phyloP scores from a whole-genome alignment of 768 basidiomycete genomes.

The Pulveroboletus sp. region DNA sequence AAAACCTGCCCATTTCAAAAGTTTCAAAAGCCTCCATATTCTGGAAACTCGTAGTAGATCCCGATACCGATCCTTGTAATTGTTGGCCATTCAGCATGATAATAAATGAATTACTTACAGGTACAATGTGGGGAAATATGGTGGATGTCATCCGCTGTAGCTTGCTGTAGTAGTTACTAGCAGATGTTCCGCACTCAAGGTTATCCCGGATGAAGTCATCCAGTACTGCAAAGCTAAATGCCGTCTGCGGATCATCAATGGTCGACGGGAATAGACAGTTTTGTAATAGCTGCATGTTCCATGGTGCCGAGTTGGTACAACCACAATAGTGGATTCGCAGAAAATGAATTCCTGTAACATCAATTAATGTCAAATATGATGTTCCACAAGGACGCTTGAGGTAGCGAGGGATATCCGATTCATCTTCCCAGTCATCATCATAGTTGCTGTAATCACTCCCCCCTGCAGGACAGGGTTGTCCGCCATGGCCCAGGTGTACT shows the following conservation, averaged over 20 bases:
- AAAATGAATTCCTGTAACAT: too few species aligned
- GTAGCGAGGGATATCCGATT: too few species aligned
- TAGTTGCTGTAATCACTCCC: not conserved
- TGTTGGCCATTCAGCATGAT: too few species aligned
- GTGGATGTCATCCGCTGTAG: not conserved
- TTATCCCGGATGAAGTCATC: constrained; percentile 18
- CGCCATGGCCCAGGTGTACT: not conserved
- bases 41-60: constrained; percentile 13
- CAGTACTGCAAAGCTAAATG: constrained; percentile 16
- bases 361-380: too few species aligned
- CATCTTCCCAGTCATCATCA: too few species aligned
- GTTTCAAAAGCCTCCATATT: constrained; percentile 17
- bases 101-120: too few species aligned
- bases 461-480: not conserved
- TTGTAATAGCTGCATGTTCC: not conserved
- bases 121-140: not conserved
- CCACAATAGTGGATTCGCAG: not conserved
- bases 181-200: constrained; percentile 14
- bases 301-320: not conserved
- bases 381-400: too few species aligned
- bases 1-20: constrained; percentile 18
- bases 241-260: not conserved
- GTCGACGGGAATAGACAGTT: not conserved
- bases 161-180: constrained; percentile 2
- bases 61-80: constrained; percentile 15